phyloP scores from a whole-genome alignment of 164 flowering plant species.

The Sextonia rubra region DNA sequence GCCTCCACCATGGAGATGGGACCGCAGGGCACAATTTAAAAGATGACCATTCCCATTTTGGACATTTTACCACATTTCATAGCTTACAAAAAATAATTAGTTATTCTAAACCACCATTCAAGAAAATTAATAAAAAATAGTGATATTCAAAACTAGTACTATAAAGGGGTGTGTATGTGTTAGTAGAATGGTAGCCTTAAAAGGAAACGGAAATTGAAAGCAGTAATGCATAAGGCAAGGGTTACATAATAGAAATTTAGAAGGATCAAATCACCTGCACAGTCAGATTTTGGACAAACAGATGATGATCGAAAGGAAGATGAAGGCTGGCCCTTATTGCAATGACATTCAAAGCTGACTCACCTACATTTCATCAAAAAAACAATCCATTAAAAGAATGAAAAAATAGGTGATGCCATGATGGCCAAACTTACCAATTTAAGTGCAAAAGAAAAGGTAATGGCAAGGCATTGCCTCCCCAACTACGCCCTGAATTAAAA shows the following conservation, averaged over 20 bases:
- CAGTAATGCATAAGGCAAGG: background rate
- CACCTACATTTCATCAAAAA: slow-evolving; percentile 41
- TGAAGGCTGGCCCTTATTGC: slow-evolving; percentile 82
- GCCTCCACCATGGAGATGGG: too few relatives aligned
- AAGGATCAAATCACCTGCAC: slow-evolving; percentile 44
- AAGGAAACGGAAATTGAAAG: background rate
- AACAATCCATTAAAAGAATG: background rate
- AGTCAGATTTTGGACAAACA: slow-evolving; percentile 82
- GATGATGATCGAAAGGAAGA: slow-evolving; percentile 70
- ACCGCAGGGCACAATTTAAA: too few relatives aligned
- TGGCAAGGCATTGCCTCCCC: background rate
- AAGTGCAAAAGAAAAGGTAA: background rate
- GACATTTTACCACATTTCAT: too few relatives aligned
- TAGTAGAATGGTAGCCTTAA: background rate
- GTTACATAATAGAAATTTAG: background rate
- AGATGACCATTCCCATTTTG: too few relatives aligned
- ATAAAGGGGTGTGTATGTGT: background rate
- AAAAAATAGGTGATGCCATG: background rate
- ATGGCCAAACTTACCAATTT: background rate
- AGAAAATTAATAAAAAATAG: too few relatives aligned
- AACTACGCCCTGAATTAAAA: background rate
- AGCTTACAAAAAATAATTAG: too few relatives aligned
- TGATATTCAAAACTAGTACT: background rate
- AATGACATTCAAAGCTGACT: slow-evolving; percentile 55
- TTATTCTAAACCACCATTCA: too few relatives aligned